Conservation (phyloP, 148 eudicot species). For the Vaccinium corymbosum region DNA sequence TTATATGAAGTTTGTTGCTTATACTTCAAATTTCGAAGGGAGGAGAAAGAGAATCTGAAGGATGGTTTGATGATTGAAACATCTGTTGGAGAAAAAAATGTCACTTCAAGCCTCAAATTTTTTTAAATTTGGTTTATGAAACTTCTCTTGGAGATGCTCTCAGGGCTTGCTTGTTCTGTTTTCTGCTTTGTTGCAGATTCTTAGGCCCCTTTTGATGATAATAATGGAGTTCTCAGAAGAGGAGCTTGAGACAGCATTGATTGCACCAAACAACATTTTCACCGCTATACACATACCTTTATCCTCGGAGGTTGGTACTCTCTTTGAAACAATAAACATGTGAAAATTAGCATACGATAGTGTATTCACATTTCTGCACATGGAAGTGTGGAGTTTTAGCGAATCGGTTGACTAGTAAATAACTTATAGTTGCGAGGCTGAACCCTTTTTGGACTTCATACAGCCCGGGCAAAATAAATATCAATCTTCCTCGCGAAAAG, state of each 20-base stretch:
- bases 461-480: no score
- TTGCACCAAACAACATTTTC: constrained; percentile 63
- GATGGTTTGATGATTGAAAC: no score
- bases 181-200: constrained; percentile 38
- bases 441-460: not conserved
- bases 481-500: no score
- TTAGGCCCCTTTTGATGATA: constrained; percentile 64
- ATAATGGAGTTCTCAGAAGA: constrained; percentile 64
- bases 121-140: no score
- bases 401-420: not conserved
- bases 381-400: not conserved
- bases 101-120: no score
- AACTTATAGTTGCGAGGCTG: not conserved
- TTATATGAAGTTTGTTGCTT: no score
- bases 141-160: not conserved
- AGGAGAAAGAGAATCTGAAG: no score
- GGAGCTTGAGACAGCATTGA: constrained; percentile 85
- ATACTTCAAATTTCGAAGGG: no score
- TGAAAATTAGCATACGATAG: not conserved
- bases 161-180: constrained; percentile 22
- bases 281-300: constrained; percentile 74
- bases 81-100: no score
- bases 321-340: not conserved
- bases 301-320: constrained; percentile 61
- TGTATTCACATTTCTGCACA: not conserved